Percentiles rank a stretch among this genome's conserved stretches.
phyloP scores from a whole-genome alignment of 345 rosid genomes.

The Ceriops tagal region DNA sequence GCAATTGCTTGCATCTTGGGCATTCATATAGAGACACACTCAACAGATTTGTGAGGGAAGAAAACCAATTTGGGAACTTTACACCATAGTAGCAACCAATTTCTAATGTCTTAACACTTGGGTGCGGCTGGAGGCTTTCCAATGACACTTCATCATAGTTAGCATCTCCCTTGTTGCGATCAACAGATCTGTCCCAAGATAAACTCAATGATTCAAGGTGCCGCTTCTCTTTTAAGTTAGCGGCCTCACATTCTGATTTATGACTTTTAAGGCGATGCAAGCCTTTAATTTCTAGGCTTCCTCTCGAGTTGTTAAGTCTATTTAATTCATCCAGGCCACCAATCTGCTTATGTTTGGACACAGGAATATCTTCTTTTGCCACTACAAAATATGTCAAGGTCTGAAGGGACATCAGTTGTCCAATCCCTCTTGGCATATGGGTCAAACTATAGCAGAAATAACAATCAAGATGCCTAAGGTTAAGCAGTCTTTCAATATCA shows the following conservation, averaged over 20 bases:
- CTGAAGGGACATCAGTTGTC: slow-evolving; percentile 1
- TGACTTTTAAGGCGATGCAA: background rate
- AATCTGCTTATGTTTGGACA: background rate
- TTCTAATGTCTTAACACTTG: background rate
- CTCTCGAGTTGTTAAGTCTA: slow-evolving; percentile 6
- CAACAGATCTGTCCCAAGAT: background rate
- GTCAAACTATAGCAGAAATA: background rate
- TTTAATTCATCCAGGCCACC: slow-evolving; percentile 1
- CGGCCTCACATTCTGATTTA: background rate
- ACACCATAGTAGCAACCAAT: background rate
- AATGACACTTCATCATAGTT: background rate
- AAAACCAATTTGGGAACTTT: slow-evolving; percentile 10
- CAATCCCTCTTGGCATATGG: slow-evolving; percentile 7
- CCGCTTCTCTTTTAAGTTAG: slow-evolving; percentile 3
- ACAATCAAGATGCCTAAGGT: background rate
- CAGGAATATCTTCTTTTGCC: background rate
- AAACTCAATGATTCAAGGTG: slow-evolving; percentile 1
- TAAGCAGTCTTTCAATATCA: background rate
- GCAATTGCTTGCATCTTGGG: background rate
- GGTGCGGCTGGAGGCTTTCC: slow-evolving; percentile 2
- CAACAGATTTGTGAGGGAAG: slow-evolving; percentile 3
- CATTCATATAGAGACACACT: background rate
- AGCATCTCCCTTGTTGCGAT: background rate
- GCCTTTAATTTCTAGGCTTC: background rate
- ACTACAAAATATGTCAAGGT: slow-evolving; percentile 9